Base-by-base conservation (phyloP, 2,329 filamentous ascomycete species). In the Botrytis sinoallii region DNA sequence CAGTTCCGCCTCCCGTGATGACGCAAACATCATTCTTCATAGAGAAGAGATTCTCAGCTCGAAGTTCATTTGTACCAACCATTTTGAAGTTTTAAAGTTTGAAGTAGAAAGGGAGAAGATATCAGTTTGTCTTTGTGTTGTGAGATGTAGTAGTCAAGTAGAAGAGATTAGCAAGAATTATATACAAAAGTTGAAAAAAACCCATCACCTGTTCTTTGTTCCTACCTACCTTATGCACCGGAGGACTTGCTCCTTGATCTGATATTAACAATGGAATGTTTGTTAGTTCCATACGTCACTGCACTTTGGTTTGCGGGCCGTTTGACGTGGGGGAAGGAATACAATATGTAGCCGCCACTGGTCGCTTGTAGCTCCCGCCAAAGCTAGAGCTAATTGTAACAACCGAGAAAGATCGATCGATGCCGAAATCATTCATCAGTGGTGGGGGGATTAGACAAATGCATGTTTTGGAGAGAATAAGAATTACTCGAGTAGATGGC, bases 1-100 rank as follows among this genome's bases (percentile, higher is more conserved):
- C 81, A 46, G 79, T 78, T 38, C 77, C 88, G 42, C 89, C 89
- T 69, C 84, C 84, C 0, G 85, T 86, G 1, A 86, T 83, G 10
- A 86, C 80, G 42, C 84, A 84, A 18, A 86, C 82, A 46, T 83
- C 79, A 48, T 82, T 84, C 75, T 84, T 84, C 66, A 85, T 80
- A 46, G 84, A 70, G 83, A 83, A 74, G 86, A 92, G 82, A 84
- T 84, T 76, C 79, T 91, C 75, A 12, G 79, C 79, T 74, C 74
- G 75, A 14, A 80, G 65, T 32, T 75, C 61, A 46, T 76, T 72
- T 14, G 79, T 79, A 55, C 69, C 74, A 52, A 74, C 76, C 78
- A 79, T 79, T 29, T 65, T 76, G 16, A 57, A 4, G 52, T 29
- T 8, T 57, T n/a, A 18, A 35, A 42, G 42, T 22, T 70, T 25